Conservation (phyloP, 768 basidiomycete genomes). For the Boletellus emodensis region DNA sequence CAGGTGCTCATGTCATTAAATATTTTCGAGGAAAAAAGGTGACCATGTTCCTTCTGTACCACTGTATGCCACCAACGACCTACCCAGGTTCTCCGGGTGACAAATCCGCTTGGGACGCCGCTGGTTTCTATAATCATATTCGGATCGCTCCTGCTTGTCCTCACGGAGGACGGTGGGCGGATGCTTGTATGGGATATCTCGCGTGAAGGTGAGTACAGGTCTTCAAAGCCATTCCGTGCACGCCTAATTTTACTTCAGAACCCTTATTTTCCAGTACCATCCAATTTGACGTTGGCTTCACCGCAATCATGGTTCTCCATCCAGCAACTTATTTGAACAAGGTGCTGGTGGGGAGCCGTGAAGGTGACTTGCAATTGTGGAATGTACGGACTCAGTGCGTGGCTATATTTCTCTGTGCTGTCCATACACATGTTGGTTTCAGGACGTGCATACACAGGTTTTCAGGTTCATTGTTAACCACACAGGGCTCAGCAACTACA, state of each 20-base stretch:
- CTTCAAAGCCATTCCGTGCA: background rate
- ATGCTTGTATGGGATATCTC: conserved; percentile 78
- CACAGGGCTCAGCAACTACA: conserved; percentile 28
- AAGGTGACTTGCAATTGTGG: conserved; percentile 90
- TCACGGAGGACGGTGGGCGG: conserved; percentile 73
- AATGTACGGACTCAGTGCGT: conserved; percentile 81
- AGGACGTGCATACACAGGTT: conserved; percentile 87
- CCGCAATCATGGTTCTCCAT: conserved; percentile 81
- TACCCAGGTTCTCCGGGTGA: conserved; percentile 46
- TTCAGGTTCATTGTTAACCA: conserved; percentile 48
- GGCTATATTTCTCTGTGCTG: background rate
- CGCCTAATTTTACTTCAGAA: conserved; percentile 16
- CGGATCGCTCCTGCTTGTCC: conserved; percentile 72
- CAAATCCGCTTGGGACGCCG: conserved; percentile 59
- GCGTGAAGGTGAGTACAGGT: conserved; percentile 45
- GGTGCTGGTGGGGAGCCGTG: conserved; percentile 74
- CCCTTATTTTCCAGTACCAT: conserved; percentile 48
- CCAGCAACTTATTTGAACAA: conserved; percentile 98
- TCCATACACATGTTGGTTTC: background rate
- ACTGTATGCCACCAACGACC: conserved; percentile 4
- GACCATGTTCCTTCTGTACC: background rate
- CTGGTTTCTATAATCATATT: conserved; percentile 73
- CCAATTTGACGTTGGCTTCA: conserved; percentile 78
- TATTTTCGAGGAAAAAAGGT: conserved; percentile 91
- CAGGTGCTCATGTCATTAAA: conserved; percentile 65